phyloP scores from a whole-genome alignment of 805 yeast species.

The Metschnikowia lochheadii region DNA sequence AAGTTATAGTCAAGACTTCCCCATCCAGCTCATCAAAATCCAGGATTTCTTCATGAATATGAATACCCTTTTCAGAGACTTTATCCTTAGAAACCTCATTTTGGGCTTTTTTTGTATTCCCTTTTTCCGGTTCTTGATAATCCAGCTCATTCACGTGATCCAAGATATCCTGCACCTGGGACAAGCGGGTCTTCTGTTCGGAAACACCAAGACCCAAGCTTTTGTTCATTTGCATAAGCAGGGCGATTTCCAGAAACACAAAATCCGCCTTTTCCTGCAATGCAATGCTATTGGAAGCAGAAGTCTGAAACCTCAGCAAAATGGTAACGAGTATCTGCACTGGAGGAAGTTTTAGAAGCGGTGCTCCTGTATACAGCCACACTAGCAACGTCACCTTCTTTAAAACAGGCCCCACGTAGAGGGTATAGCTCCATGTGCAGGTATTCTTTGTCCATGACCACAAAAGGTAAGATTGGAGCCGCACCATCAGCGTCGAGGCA shows the following conservation, averaged over 20 bases:
- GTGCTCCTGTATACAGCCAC: not conserved
- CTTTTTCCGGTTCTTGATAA: not conserved
- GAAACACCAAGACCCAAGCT: not conserved
- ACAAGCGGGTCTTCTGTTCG: constrained; percentile 3
- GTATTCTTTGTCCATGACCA: not conserved
- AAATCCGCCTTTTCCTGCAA: constrained; percentile 16
- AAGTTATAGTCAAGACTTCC: not conserved
- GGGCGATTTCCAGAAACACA: constrained; percentile 10
- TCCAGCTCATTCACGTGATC: constrained; percentile 6
- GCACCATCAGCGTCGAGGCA: not conserved
- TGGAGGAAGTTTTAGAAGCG: not conserved
- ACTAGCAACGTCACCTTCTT: not conserved
- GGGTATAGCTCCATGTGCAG: not conserved
- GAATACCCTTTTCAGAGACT: not conserved
- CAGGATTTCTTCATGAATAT: not conserved
- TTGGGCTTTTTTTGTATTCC: not conserved
- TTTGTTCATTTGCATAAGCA: constrained; percentile 5
- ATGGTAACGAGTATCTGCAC: not conserved
- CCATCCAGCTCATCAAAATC: not conserved
- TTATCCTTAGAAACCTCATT: not conserved
- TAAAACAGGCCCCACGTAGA: constrained; percentile 1
- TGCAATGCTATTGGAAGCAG: constrained; percentile 4
- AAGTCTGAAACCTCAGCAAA: constrained; percentile 5
- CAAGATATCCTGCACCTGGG: constrained; percentile 7
- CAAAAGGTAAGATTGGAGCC: constrained; percentile 2